These are phyloP conservation scores for Gymnopus androsaceus DNA, from an alignment of 1,284 basidiomycete genomes.

Conservation along the genomic window DNA sequence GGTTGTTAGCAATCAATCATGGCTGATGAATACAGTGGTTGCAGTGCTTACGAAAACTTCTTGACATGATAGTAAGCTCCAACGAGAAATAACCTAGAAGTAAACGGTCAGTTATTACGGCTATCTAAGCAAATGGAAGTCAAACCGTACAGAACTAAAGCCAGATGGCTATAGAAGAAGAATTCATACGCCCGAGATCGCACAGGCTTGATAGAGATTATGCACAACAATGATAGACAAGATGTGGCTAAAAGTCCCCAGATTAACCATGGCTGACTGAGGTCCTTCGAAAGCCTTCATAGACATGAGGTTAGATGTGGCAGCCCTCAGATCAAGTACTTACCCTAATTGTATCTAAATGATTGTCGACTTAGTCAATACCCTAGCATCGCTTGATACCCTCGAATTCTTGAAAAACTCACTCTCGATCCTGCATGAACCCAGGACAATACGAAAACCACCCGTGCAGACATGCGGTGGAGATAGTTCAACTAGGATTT, in stretches of 20 bases:
- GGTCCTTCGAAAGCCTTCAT: constrained; percentile 14
- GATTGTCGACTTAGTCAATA: background rate
- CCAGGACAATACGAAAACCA: constrained; percentile 49
- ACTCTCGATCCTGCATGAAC: constrained; percentile 50
- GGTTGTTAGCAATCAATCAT: background rate
- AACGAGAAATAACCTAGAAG: constrained; percentile 41
- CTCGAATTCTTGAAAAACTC: constrained; percentile 21
- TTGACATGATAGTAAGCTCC: constrained; percentile 44
- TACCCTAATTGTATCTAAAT: constrained; percentile 9
- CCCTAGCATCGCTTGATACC: background rate
- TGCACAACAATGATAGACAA: constrained; percentile 38
- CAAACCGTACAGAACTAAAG: constrained; percentile 45
- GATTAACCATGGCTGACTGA: constrained; percentile 36
- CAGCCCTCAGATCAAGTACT: background rate
- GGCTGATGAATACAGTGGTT: background rate
- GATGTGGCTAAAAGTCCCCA: constrained; percentile 40
- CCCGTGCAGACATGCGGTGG: constrained; percentile 55
- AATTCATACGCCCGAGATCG: constrained; percentile 47
- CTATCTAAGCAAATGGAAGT: background rate
- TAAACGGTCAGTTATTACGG: background rate
- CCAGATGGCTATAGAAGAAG: constrained; percentile 46
- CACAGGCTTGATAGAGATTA: constrained; percentile 47
- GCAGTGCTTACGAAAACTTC: constrained; percentile 25
- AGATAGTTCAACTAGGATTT: constrained; percentile 46
- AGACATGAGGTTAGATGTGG: background rate